Percentiles rank a stretch among this genome's conserved stretches.
Evolutionary conservation across 2,329 filamentous ascomycete species (phyloP).

Genomic region (Zymoseptoria ardabiliae): DNA sequence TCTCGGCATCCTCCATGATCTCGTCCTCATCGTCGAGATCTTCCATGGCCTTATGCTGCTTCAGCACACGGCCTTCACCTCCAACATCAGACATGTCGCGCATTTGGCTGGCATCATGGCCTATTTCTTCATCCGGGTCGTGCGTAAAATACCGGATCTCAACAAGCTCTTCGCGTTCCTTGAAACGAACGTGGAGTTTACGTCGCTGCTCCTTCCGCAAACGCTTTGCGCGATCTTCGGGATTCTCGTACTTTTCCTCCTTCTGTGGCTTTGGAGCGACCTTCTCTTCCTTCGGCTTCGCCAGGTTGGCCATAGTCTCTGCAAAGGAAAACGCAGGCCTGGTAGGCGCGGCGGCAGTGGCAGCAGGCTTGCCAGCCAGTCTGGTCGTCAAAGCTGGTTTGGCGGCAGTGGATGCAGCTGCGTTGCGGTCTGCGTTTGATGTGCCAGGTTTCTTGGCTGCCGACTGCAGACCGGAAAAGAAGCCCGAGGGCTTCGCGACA

Average conservation of each 20-base stretch:
- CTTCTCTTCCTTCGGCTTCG: constrained; percentile 50
- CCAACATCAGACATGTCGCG: constrained; percentile 66
- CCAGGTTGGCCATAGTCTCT: constrained; percentile 33
- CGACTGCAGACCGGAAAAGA: constrained; percentile 41
- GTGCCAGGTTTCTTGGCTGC: constrained; percentile 38
- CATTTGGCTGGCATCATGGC: constrained; percentile 59
- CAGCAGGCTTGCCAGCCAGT: constrained; percentile 22
- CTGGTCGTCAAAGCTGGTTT: constrained; percentile 14
- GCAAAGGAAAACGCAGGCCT: constrained; percentile 34
- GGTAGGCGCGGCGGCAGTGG: constrained; percentile 10
- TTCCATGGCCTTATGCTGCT: constrained; percentile 55
- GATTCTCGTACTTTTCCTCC: constrained; percentile 51
- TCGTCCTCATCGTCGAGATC: constrained; percentile 58
- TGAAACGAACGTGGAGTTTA: constrained; percentile 64
- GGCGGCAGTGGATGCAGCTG: constrained; percentile 19
- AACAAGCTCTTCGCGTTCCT: constrained; percentile 58
- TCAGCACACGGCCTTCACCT: constrained; percentile 51
- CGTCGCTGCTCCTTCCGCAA: constrained; percentile 65
- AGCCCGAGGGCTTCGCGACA: constrained; percentile 38
- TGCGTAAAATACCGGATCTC: constrained; percentile 64
- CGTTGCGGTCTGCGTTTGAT: constrained; percentile 21
- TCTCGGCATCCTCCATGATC: constrained; percentile 47
- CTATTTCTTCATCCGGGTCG: constrained; percentile 63
- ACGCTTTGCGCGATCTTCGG: constrained; percentile 59
- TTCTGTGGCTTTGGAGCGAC: constrained; percentile 47